Evolutionary conservation across 2,329 filamentous ascomycete genomes (phyloP).

Genomic region (Penicillium sp.): DNA sequence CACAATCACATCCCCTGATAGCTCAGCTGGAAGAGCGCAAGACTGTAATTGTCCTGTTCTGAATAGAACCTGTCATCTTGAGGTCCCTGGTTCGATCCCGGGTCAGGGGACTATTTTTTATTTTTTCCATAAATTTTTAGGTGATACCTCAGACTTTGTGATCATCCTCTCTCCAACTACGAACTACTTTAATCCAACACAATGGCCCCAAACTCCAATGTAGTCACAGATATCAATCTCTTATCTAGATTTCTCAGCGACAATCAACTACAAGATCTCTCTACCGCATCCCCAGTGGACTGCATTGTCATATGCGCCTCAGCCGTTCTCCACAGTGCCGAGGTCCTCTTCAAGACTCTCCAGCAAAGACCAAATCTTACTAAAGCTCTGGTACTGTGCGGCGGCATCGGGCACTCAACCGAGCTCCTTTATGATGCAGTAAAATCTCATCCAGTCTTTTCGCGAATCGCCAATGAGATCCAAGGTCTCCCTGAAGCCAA

Average conservation of each 20-base stretch:
- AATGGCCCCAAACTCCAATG: background rate
- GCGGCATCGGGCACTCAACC: conserved; percentile 49
- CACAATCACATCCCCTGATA: background rate
- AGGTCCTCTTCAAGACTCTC: conserved; percentile 36
- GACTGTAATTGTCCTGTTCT: background rate
- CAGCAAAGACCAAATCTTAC: conserved; percentile 29
- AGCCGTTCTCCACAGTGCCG: conserved; percentile 38
- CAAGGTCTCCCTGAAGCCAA: conserved; percentile 41
- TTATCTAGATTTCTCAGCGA: conserved; percentile 24
- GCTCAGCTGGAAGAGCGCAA: conserved; percentile 8
- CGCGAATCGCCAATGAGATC: conserved; percentile 31
- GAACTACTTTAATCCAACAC: background rate
- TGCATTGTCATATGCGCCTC: conserved; percentile 44
- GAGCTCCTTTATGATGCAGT: conserved; percentile 44
- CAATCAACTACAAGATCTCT: conserved; percentile 2
- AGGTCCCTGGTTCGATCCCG: conserved; percentile 8
- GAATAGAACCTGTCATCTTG: background rate
- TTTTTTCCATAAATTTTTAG: background rate
- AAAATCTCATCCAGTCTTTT: conserved; percentile 26
- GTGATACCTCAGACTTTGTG: no score
- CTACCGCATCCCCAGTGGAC: conserved; percentile 25
- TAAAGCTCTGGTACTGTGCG: conserved; percentile 43
- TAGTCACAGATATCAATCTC: conserved; percentile 12
- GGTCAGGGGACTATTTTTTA: conserved; percentile 2
- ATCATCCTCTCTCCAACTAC: background rate